Percentiles rank a stretch among this genome's conserved stretches.
phyloP scores from a whole-genome alignment of 2,329 filamentous ascomycete genomes.

The Botryotinia convoluta region DNA sequence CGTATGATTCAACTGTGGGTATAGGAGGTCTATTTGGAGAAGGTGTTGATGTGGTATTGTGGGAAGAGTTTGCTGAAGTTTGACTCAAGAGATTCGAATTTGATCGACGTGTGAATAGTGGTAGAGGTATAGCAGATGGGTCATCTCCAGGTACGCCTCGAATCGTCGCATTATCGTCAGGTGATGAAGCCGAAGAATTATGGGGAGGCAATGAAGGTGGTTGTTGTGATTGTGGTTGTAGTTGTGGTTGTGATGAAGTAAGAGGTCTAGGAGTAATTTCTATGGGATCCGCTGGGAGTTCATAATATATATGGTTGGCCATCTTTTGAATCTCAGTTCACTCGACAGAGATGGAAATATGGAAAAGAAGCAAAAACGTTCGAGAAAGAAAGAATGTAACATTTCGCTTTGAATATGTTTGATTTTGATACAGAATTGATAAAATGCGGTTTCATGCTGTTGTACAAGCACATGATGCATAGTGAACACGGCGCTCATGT shows the following conservation, averaged over 20 bases:
- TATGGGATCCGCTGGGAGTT: slow-evolving; percentile 16
- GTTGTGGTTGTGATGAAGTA: background rate
- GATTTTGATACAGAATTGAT: background rate
- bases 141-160: slow-evolving; percentile 12
- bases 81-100: background rate
- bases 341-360: background rate
- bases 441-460: slow-evolving; percentile 10
- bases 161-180: background rate
- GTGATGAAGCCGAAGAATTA: background rate
- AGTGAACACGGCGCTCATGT: slow-evolving; percentile 8
- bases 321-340: background rate
- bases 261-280: background rate
- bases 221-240: background rate
- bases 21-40: background rate
- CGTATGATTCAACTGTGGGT: background rate
- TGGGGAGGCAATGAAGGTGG: background rate
- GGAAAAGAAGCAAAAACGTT: background rate
- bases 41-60: background rate
- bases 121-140: background rate
- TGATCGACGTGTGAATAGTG: slow-evolving; percentile 6
- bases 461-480: slow-evolving; percentile 10
- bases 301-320: background rate
- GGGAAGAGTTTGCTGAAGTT: background rate
- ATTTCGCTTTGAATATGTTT: background rate
- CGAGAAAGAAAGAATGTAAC: background rate